Evolutionary conservation across 805 yeast genomes (phyloP), one percentile per base, ranked within the genome.

Genomic region (Pichia exigua): DNA sequence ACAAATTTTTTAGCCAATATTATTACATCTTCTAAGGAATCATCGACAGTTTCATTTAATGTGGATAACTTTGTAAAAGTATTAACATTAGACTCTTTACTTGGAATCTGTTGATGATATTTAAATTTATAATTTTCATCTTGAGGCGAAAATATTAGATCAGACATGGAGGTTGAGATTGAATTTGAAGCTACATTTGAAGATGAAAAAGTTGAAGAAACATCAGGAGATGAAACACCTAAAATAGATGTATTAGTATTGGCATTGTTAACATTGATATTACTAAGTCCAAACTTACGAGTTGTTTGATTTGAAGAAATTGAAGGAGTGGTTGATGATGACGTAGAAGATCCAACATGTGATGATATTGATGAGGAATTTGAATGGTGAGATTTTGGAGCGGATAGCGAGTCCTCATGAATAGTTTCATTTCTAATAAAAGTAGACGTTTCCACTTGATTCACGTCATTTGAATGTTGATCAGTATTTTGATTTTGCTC

Each of bases 1-100:
- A 54, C 52, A 42, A 61, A 58, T 38, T 61, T 65, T 39, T 53
- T 55, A 1, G 66, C 52, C 22, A 65, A 41, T 13, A 45, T 44
- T 24, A 63, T 38, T 13, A 65, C 38, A 10, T 49, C 45, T 1
- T 46, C 42, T 6, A 60, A 35, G n/a, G 54, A 52, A 4, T 45
- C 39, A 11, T 39, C 30, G 8, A 22, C 42, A 15, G 20, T 27
- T 42, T 52, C 55, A 5, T 44, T 42, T 20, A 53, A 44, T 4
- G 56, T 50, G 15, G 56, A 50, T 18, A 53, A 41, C 41, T 50
- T 55, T 18, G 52, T 39, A 22, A 47, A 48, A 11, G 45, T 42
- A 35, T n/a, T n/a, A 35, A 17, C n/a, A n/a, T 15, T 47, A 47
- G 40, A 17, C 5, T 40, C 42, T 20, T 20, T 40, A 20, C 7